phyloP scores from a whole-genome alignment of 2,329 filamentous ascomycete species.

The Scedosporium boydii region DNA sequence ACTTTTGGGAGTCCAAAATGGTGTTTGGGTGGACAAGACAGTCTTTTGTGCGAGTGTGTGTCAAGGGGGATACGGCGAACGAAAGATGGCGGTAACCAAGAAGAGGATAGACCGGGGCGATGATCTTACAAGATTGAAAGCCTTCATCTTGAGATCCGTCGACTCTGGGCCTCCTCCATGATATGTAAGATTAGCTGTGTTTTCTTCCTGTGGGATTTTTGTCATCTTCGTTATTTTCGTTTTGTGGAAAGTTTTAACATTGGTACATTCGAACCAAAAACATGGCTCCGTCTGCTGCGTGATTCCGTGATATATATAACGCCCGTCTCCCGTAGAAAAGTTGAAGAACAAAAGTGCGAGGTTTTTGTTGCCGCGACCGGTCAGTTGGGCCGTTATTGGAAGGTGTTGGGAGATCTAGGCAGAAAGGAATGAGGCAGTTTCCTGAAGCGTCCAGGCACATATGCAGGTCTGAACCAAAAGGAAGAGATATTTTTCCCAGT shows the following conservation, averaged over 20 bases:
- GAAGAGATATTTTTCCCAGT: no score
- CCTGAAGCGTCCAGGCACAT: no score
- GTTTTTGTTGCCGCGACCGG: no score
- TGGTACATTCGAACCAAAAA: background rate
- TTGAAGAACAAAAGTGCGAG: no score
- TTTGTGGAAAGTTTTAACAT: background rate
- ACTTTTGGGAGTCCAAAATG: background rate
- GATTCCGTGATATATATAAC: background rate
- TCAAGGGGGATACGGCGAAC: background rate
- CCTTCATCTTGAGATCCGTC: no score
- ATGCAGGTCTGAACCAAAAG: no score
- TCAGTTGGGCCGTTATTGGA: no score
- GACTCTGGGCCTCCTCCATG: background rate
- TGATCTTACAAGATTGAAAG: no score
- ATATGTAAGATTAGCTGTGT: background rate
- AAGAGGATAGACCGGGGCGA: no score
- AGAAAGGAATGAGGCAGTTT: no score
- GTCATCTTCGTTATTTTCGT: background rate
- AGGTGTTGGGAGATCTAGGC: no score
- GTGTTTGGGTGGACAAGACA: background rate
- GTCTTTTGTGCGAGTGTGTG: background rate
- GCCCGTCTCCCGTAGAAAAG: no score
- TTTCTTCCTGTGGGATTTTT: background rate
- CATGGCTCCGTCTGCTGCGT: background rate
- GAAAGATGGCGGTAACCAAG: background rate